These are phyloP conservation scores for Flaveria linearis DNA, from an alignment of 129 eudicot genomes.

Conservation along the genomic window DNA sequence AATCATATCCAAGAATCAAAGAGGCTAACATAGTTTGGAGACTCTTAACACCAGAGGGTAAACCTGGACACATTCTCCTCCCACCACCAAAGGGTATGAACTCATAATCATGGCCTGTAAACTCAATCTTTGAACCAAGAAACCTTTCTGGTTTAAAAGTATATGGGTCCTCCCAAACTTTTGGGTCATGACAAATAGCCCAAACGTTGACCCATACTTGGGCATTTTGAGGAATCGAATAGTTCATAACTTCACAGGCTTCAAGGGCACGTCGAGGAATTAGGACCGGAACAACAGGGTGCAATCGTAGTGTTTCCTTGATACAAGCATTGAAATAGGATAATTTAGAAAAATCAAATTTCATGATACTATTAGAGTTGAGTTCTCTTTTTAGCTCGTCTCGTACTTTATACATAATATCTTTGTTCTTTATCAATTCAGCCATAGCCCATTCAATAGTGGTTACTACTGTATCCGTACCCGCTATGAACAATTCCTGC, in stretches of 20 bases:
- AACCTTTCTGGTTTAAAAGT: conserved; percentile 38
- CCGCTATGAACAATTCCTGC: conserved; percentile 31
- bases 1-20: conserved; percentile 29
- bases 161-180: conserved; percentile 30
- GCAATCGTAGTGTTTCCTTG: too few relatives aligned
- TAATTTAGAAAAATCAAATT: too few relatives aligned
- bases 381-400: too few relatives aligned
- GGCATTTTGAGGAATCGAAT: conserved; percentile 31
- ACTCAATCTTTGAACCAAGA: conserved; percentile 25
- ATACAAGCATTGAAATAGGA: too few relatives aligned
- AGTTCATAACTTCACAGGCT: conserved; percentile 31
- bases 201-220: conserved; percentile 33
- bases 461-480: conserved; percentile 31
- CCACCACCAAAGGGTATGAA: conserved; percentile 36
- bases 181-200: conserved; percentile 36
- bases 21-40: conserved; percentile 17
- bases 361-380: too few relatives aligned
- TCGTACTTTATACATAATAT: conserved; percentile 11
- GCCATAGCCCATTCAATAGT: conserved; percentile 39
- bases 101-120: conserved; percentile 22
- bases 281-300: too few relatives aligned
- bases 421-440: conserved; percentile 25
- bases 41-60: conserved; percentile 12
- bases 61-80: conserved; percentile 38
- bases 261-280: conserved; percentile 21